Conservation (phyloP, 176 grass and related monocot genomes). For the Chloris gayana region DNA sequence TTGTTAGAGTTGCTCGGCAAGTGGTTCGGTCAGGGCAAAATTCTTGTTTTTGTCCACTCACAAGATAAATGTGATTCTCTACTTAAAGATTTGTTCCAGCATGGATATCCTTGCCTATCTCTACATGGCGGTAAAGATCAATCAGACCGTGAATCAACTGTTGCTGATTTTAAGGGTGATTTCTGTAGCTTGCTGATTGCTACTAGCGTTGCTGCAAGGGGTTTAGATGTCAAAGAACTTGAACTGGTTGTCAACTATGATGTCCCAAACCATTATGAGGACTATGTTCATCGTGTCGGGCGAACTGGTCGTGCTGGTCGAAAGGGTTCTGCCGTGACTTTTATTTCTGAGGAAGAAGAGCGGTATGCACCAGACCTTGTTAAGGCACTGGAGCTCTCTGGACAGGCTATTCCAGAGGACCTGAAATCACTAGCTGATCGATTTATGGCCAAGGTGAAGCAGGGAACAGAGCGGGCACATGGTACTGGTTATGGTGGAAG, state of each 20-base stretch:
- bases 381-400: slow-evolving; percentile 91
- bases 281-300: slow-evolving; percentile 97
- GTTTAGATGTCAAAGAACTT: slow-evolving; percentile 97
- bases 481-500: slow-evolving; percentile 96
- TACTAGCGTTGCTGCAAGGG: slow-evolving; percentile 89
- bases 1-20: slow-evolving; percentile 89
- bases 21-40: slow-evolving; percentile 89
- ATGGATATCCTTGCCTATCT: slow-evolving; percentile 89
- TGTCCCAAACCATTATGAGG: slow-evolving; percentile 96
- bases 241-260: slow-evolving; percentile 96
- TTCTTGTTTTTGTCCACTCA: slow-evolving; percentile 96
- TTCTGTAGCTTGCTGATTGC: slow-evolving; percentile 88
- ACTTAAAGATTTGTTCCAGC: slow-evolving; percentile 88
- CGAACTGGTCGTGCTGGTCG: slow-evolving; percentile 90
- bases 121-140: slow-evolving; percentile 94
- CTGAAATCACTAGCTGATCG: slow-evolving; percentile 74
- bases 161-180: slow-evolving; percentile 90
- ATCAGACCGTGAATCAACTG: slow-evolving; percentile 92
- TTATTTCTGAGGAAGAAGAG: slow-evolving; percentile 92
- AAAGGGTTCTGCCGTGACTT: slow-evolving; percentile 88
- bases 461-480: slow-evolving; percentile 87
- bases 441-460: slow-evolving; percentile 94
- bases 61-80: slow-evolving; percentile 99
- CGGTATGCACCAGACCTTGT: slow-evolving; percentile 89
- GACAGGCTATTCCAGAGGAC: slow-evolving; percentile 82